phyloP scores from a whole-genome alignment of 2,329 filamentous ascomycete species.

The Nannizziopsis arthrosporioides region DNA sequence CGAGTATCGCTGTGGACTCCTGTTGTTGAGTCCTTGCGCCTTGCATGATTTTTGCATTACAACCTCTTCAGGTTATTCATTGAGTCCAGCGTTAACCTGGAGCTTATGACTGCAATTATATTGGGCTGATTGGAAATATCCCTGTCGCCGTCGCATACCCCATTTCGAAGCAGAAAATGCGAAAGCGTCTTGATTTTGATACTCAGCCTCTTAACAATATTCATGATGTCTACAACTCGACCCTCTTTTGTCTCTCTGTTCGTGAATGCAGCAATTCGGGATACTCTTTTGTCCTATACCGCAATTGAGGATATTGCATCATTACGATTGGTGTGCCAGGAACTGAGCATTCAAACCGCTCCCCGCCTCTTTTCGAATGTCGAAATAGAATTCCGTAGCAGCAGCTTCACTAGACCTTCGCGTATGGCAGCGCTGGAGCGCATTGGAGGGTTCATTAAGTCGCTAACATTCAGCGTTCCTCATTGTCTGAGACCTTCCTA shows the following conservation, averaged over 20 bases:
- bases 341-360: slow-evolving; percentile 25
- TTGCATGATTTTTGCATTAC: too few species aligned
- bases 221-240: not conserved
- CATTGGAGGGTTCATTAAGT: slow-evolving; percentile 67
- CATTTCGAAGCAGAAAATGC: not conserved
- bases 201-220: not conserved
- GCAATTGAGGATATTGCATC: slow-evolving; percentile 25
- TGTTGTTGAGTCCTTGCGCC: too few species aligned
- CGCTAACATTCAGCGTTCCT: slow-evolving; percentile 63
- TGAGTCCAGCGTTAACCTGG: too few species aligned
- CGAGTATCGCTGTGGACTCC: too few species aligned
- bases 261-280: slow-evolving; percentile 26
- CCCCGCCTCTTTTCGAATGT: slow-evolving; percentile 35
- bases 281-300: slow-evolving; percentile 24
- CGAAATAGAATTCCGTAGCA: slow-evolving; percentile 42
- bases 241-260: slow-evolving; percentile 11
- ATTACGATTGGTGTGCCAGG: slow-evolving; percentile 29
- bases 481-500: slow-evolving; percentile 68
- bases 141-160: too few species aligned
- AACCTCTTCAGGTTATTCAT: too few species aligned
- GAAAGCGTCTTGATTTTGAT: not conserved
- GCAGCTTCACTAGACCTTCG: slow-evolving; percentile 62
- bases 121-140: too few species aligned
- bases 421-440: slow-evolving; percentile 62
- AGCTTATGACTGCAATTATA: too few species aligned